These are phyloP conservation scores for Trichocomaceae sp. DNA, from an alignment of 2,329 filamentous ascomycete genomes.

Conservation along the genomic window DNA sequence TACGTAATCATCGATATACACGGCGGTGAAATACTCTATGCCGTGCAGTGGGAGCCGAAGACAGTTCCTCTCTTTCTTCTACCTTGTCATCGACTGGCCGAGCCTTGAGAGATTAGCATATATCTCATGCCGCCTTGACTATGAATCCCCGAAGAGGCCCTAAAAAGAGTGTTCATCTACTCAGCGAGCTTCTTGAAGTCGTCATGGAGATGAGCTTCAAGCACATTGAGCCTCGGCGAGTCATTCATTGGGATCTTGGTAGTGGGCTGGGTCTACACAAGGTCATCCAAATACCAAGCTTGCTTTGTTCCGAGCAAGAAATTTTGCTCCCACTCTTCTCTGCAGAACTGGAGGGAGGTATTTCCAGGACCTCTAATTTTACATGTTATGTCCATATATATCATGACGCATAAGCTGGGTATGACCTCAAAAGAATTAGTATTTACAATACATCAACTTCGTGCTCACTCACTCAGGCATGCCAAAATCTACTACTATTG, in stretches of 20 bases:
- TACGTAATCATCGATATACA: background rate
- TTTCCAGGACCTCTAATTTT: background rate
- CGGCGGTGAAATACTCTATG: background rate
- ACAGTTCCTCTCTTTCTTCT: background rate
- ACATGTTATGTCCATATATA: background rate
- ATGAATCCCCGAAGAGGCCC: background rate
- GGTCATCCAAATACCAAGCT: too few relatives aligned
- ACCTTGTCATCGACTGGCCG: background rate
- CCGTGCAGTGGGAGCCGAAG: background rate
- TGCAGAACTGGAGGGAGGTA: background rate
- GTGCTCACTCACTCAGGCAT: too few relatives aligned
- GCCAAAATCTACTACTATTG: background rate
- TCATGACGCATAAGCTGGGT: background rate
- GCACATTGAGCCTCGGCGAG: too few relatives aligned
- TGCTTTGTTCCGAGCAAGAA: background rate
- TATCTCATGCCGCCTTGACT: background rate
- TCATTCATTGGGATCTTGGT: too few relatives aligned
- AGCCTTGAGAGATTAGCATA: too few relatives aligned
- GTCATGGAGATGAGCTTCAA: too few relatives aligned
- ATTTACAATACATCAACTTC: too few relatives aligned
- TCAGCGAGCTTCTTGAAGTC: too few relatives aligned
- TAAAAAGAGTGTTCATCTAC: background rate
- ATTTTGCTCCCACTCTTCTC: background rate
- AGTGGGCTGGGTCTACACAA: too few relatives aligned
- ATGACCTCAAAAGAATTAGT: too few relatives aligned